A percentile compares a stretch with the other conserved stretches of the same genome.
phyloP scores from a whole-genome alignment of 2,329 filamentous ascomycete genomes.

The Epichloe brachyelytri region DNA sequence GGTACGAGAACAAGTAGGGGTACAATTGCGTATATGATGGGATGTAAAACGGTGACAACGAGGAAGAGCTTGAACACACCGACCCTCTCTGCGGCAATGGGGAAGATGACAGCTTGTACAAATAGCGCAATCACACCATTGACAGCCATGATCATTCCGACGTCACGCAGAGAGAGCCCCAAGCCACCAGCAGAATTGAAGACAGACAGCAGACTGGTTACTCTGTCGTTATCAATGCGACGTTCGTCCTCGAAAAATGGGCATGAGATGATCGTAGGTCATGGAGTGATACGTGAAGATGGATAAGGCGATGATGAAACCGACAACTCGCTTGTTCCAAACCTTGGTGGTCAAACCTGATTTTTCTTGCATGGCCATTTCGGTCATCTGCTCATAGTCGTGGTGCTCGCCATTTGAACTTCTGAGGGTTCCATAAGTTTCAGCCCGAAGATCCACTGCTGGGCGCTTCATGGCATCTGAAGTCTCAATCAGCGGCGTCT shows the following conservation, averaged over 20 bases:
- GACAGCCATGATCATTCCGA: constrained; percentile 48
- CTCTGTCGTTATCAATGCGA: constrained; percentile 24
- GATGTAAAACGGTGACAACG: constrained; percentile 45
- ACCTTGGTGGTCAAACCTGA: constrained; percentile 24
- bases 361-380: constrained; percentile 20
- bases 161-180: constrained; percentile 47
- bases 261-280: constrained; percentile 84
- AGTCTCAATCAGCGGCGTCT: constrained; percentile 64
- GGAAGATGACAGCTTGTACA: constrained; percentile 48
- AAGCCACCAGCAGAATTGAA: constrained; percentile 50
- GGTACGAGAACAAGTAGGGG: constrained; percentile 46
- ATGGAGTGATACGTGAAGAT: constrained; percentile 94
- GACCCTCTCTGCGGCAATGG: constrained; percentile 41
- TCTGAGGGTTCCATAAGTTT: constrained; percentile 65
- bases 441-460: constrained; percentile 59
- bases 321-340: constrained; percentile 51
- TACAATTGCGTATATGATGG: constrained; percentile 46
- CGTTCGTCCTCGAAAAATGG: constrained; percentile 80
- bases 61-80: constrained; percentile 49
- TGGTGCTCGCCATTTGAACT: constrained; percentile 35
- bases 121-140: constrained; percentile 47
- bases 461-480: constrained; percentile 63
- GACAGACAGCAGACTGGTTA: constrained; percentile 21
- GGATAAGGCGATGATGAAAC: constrained; percentile 68
- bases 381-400: constrained; percentile 21